These are phyloP conservation scores for Pseudogymnoascus sp. DNA, from an alignment of 2,329 filamentous ascomycete species.

Conservation along the genomic window DNA sequence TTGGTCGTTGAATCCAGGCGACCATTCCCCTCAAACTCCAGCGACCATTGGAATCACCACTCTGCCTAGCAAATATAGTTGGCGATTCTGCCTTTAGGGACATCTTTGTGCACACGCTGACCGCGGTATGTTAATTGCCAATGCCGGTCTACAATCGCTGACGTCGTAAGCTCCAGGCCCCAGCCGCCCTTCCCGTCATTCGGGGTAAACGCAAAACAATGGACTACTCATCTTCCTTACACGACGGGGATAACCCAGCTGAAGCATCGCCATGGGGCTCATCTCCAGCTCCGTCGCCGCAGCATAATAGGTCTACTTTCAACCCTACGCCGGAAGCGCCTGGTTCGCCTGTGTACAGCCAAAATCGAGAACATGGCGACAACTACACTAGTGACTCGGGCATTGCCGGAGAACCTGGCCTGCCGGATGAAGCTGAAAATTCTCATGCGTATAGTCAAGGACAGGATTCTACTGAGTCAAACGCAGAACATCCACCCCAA, in stretches of 20 bases:
- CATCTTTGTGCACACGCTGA: background rate
- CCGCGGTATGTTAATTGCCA: background rate
- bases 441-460: slow-evolving; percentile 17
- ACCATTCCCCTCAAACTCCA: background rate
- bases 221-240: slow-evolving; percentile 55
- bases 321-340: slow-evolving; percentile 21
- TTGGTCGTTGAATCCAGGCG: background rate
- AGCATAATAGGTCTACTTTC: slow-evolving; percentile 21
- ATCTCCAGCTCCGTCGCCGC: slow-evolving; percentile 25
- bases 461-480: slow-evolving; percentile 24
- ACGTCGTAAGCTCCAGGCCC: slow-evolving; percentile 4
- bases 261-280: slow-evolving; percentile 54
- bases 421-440: slow-evolving; percentile 20
- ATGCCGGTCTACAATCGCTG: slow-evolving; percentile 2
- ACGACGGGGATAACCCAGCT: slow-evolving; percentile 49
- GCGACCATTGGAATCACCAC: background rate
- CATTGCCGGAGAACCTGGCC: slow-evolving; percentile 13
- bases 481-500: slow-evolving; percentile 25
- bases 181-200: background rate
- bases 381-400: slow-evolving; percentile 20
- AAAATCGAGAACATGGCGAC: slow-evolving; percentile 14
- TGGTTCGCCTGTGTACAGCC: slow-evolving; percentile 22
- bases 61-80: background rate
- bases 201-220: slow-evolving; percentile 25
- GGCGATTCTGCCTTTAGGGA: background rate